Evolutionary conservation across 352 stramenopile genomes (phyloP), one percentile per base, ranked within the genome.

Genomic region (Elongisporangium senticosum): DNA sequence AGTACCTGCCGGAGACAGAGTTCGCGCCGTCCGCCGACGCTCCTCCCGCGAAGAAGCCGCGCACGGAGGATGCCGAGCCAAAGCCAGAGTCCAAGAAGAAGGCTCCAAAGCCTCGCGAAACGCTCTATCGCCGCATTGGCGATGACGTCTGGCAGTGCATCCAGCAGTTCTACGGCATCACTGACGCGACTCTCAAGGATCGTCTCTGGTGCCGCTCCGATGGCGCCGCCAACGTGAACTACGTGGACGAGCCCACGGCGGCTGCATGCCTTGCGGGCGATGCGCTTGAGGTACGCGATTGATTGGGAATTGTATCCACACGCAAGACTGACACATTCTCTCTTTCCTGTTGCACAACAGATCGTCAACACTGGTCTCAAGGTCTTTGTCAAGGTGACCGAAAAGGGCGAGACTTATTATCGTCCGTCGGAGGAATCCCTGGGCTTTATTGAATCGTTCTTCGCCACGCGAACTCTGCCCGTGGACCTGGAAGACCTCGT

Each of bases 361-460:
- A 90, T 98, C 59, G 83, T 98, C n/a, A 95, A 97, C 65, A 96
- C 88, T 49, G 91, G 91, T 5, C 82, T 97, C 55, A 93, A 93
- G 60, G 80, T 95, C 4, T 97, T 97, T 56, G 83, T 84, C 14
- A 96, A 95, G 53, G 66, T 85, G 28, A 84, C 71, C 2, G 77
- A 89, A 24, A 62, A 69, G 19, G 75, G 77, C 3, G 74, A 91
- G 52, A 79, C 78, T 11, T 90, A 83, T 57, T 97, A 96, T 62
- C 88, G 91, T 2, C 75, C 90, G 1, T 92, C 82, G 0, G 86
- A 96, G 56, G 91, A 98, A 50, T 89, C 79, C 23, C 71, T 98
- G 14, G 76, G 73, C 5, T 82, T 96, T 52, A 80, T 97, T 21
- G 79, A 95, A n/a, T 63, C 72, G 28, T 96, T 87, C 63, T 93